These are phyloP conservation scores for Lecanicillium sp. DNA, from an alignment of 2,329 filamentous ascomycete genomes.

Conservation along the genomic window DNA sequence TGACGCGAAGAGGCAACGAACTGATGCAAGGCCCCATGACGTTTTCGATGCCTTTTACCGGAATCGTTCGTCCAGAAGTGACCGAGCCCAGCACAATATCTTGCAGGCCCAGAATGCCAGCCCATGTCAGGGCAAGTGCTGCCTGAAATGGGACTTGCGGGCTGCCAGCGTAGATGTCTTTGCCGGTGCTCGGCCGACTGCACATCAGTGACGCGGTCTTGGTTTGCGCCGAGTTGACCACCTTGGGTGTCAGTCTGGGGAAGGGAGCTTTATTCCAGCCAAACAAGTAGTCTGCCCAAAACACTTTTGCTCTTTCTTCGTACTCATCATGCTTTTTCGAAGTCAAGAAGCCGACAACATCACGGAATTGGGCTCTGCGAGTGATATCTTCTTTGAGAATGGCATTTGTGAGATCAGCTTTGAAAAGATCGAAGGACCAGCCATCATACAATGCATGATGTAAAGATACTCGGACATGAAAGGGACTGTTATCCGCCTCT, in stretches of 20 bases:
- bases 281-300: conserved; percentile 64
- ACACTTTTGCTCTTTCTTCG: conserved; percentile 44
- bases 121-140: conserved; percentile 60
- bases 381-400: conserved; percentile 28
- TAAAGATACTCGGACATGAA: conserved; percentile 47
- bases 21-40: conserved; percentile 76
- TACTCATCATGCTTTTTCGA: conserved; percentile 20
- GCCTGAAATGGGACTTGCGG: conserved; percentile 72
- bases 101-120: conserved; percentile 53
- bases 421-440: conserved; percentile 78
- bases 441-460: conserved; percentile 88
- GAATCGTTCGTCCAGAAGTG: conserved; percentile 73
- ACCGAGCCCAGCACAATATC: conserved; percentile 75
- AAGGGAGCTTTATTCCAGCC: conserved; percentile 48
- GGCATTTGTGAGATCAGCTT: conserved; percentile 57
- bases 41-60: conserved; percentile 62
- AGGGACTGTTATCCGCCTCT: conserved; percentile 18
- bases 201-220: not conserved
- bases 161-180: conserved; percentile 28
- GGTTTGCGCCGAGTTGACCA: not conserved
- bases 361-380: conserved; percentile 52
- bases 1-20: conserved; percentile 65
- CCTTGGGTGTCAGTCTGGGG: conserved; percentile 37
- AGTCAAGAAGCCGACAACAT: conserved; percentile 48
- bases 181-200: not conserved